Conservation (phyloP, 1,139 yeast species). For the Eremothecium gossypii region DNA sequence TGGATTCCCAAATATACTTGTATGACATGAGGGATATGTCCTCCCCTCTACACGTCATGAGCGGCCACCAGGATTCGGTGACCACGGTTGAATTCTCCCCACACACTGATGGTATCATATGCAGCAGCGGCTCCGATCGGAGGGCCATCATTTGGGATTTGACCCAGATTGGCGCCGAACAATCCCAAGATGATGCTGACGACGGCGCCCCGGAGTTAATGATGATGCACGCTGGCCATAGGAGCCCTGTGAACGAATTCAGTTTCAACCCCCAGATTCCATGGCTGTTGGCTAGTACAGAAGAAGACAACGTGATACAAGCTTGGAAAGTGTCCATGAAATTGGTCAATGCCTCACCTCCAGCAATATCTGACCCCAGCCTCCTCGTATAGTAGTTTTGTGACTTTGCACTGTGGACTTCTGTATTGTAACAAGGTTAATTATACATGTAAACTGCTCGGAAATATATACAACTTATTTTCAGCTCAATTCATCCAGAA, state of each 20-base stretch:
- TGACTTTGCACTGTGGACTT: not conserved
- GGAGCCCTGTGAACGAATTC: constrained; percentile 64
- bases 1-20: constrained; percentile 55
- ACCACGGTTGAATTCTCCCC: constrained; percentile 67
- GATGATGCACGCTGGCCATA: constrained; percentile 86
- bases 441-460: not conserved
- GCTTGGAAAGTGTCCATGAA: constrained; percentile 59
- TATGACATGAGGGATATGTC: constrained; percentile 48
- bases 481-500: constrained; percentile 15
- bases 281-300: constrained; percentile 66
- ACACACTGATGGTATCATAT: constrained; percentile 59
- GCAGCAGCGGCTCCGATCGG: constrained; percentile 65
- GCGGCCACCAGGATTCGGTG: constrained; percentile 67
- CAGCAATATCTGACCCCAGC: not conserved
- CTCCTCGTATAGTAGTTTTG: no score
- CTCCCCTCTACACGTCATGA: constrained; percentile 51
- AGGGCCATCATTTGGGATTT: constrained; percentile 70
- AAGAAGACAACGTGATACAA: constrained; percentile 71
- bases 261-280: constrained; percentile 57
- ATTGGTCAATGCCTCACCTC: constrained; percentile 31
- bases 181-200: constrained; percentile 66
- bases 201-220: constrained; percentile 76
- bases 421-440: not conserved
- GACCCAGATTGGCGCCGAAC: constrained; percentile 65
- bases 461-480: not conserved